phyloP scores from a whole-genome alignment of 2,329 filamentous ascomycete species.

The Calonectria pseudoturangicola region DNA sequence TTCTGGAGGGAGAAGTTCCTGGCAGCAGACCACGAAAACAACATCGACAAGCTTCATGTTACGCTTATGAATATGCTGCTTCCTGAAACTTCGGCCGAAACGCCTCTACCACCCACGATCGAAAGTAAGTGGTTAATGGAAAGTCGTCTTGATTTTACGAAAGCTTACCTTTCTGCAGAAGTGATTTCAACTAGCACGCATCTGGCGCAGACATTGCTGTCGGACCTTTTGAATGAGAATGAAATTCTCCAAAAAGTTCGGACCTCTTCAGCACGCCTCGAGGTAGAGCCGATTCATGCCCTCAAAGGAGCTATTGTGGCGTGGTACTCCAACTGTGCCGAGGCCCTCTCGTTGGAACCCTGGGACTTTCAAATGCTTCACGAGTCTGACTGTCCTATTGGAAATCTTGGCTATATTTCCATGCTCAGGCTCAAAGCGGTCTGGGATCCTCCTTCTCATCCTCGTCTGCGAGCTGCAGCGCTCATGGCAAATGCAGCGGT shows the following conservation, averaged over 20 bases:
- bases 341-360: conserved; percentile 41
- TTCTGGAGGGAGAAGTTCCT: conserved; percentile 1
- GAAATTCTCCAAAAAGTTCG: conserved; percentile 41
- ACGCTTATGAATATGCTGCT: conserved; percentile 10
- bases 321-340: conserved; percentile 47
- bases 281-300: conserved; percentile 32
- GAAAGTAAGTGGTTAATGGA: conserved; percentile 1
- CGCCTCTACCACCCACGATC: not conserved
- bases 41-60: conserved; percentile 11
- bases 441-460: conserved; percentile 43
- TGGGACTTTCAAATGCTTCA: conserved; percentile 16
- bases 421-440: conserved; percentile 45
- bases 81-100: not conserved
- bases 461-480: conserved; percentile 42
- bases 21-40: not conserved
- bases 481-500: conserved; percentile 47
- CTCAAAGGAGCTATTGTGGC: conserved; percentile 43
- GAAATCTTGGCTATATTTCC: conserved; percentile 53
- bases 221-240: conserved; percentile 34
- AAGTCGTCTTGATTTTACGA: not conserved
- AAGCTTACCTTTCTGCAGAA: conserved; percentile 29
- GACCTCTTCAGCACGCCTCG: not conserved
- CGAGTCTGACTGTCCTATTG: conserved; percentile 28
- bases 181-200: conserved; percentile 26
- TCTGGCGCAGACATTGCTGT: conserved; percentile 32